Evolutionary conservation across 2,329 filamentous ascomycete genomes (phyloP), one percentile per base, ranked within the genome.

Genomic region (Xylariaceae sp.): DNA sequence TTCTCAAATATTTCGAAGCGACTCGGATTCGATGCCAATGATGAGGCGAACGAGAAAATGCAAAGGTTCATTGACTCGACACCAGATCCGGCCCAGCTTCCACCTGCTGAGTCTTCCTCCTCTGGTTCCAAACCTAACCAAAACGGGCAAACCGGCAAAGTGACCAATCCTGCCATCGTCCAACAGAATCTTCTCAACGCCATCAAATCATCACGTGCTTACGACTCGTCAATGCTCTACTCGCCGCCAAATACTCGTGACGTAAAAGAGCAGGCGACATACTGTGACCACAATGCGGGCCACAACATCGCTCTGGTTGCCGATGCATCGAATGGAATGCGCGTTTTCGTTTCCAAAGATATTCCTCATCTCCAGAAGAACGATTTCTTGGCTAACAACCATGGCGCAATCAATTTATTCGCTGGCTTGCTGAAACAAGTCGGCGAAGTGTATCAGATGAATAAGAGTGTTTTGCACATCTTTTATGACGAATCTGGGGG

Each of bases 211-310:
- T 89, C 88, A 18, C 82, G 90, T 35, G 77, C 90, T 1, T 85
- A 91, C 66, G 86, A 88, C 55, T 89, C 88, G 1, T 78, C 82
- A 14, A 73, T 75, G 11, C 70, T 96, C n/a, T 92, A 89, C 69
- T 83, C 81, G 3, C 81, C 82, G 18, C 89, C 89, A 0, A 73
- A 81, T 46, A 85, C 87, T 33, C 85, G 82, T 53, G 73, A 85
- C 44, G 84, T 96, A 57, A 87, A 87, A 63, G 90, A 96, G 67
- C 87, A 89, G 58, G 81, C 85, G 36, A 87, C 87, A 0, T 96
- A 96, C 70, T 96, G 91, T 67, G 91, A 96, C 71, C 79, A 82
- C 58, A 85, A 75, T 19, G 82, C 87, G 2, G 83, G 82, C 1
- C 82, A 90, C 49, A 84, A 95, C 67, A 81, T 96, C 11, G 74